Conservation (phyloP, 345 rosid genomes). For the Boechera divaricarpa region DNA sequence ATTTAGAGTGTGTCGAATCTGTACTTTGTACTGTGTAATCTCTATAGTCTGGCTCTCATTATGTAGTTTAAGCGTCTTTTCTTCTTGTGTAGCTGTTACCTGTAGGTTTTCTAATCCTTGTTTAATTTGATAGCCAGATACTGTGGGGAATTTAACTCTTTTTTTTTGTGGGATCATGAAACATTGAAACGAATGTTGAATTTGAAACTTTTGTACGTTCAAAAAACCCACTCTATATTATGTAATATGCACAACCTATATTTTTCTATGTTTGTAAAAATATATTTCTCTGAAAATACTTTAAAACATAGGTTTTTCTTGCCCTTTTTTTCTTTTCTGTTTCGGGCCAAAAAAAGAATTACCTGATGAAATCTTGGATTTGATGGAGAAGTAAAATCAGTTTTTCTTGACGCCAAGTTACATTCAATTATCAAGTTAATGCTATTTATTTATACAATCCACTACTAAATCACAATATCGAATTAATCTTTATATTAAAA, state of each 20-base stretch:
- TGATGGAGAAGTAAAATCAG: neutral
- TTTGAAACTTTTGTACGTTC: neutral
- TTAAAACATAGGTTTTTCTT: no score
- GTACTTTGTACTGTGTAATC: constrained; percentile 36
- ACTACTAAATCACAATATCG: constrained; percentile 5
- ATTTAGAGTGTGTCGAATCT: constrained; percentile 25
- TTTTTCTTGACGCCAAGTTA: constrained; percentile 17
- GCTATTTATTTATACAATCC: constrained; percentile 7
- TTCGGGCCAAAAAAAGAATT: neutral
- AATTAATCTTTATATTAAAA: neutral
- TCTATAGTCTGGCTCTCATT: constrained; percentile 17
- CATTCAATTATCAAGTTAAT: constrained; percentile 8
- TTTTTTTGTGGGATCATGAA: neutral
- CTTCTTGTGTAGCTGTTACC: constrained; percentile 37
- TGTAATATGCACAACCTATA: neutral
- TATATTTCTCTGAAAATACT: neutral
- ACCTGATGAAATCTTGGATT: neutral
- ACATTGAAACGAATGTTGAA: neutral
- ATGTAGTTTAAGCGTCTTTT: constrained; percentile 22
- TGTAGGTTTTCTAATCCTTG: constrained; percentile 13
- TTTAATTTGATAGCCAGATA: neutral
- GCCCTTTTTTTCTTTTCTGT: no score
- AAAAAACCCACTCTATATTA: neutral
- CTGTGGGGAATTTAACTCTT: neutral
- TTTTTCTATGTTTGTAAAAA: neutral